These are phyloP conservation scores for Mucor ambiguus DNA, from an alignment of 371 early-diverging fungal species.

Conservation along the genomic window DNA sequence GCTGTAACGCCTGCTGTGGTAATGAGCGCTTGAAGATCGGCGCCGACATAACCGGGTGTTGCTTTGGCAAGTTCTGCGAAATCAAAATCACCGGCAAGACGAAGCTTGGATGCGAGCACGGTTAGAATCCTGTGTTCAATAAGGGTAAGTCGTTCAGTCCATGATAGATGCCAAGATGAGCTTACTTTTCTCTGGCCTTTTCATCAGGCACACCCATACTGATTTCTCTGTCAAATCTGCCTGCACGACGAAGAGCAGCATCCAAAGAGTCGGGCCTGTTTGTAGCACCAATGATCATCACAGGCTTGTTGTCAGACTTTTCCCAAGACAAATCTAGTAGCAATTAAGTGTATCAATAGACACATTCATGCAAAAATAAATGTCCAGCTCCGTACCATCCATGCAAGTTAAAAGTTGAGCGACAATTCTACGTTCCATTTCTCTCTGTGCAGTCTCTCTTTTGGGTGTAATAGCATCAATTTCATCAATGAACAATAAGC, in stretches of 20 bases:
- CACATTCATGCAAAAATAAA: too few species aligned
- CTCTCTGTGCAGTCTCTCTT: slow-evolving; percentile 98
- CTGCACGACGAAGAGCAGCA: slow-evolving; percentile 96
- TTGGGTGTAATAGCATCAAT: slow-evolving; percentile 99
- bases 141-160: too few species aligned
- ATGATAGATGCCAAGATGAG: neutral
- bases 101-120: slow-evolving; percentile 89
- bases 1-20: slow-evolving; percentile 98
- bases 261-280: slow-evolving; percentile 98
- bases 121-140: slow-evolving; percentile 73
- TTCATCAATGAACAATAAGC: slow-evolving; percentile 99
- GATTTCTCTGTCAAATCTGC: slow-evolving; percentile 99
- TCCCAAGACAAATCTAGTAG: slow-evolving; percentile 77
- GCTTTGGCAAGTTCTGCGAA: slow-evolving; percentile 87
- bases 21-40: slow-evolving; percentile 96
- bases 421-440: slow-evolving; percentile 99
- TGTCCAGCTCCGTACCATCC: slow-evolving; percentile 72
- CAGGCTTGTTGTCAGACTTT: slow-evolving; percentile 85
- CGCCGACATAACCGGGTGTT: slow-evolving; percentile 99
- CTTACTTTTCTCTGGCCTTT: slow-evolving; percentile 84
- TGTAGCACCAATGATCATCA: slow-evolving; percentile 99
- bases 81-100: slow-evolving; percentile 88
- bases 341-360: neutral
- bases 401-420: slow-evolving; percentile 99
- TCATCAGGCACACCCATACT: slow-evolving; percentile 98